These are phyloP conservation scores for Metarhizium guizhouense DNA, from an alignment of 2,329 filamentous ascomycete species.

Conservation along the genomic window DNA sequence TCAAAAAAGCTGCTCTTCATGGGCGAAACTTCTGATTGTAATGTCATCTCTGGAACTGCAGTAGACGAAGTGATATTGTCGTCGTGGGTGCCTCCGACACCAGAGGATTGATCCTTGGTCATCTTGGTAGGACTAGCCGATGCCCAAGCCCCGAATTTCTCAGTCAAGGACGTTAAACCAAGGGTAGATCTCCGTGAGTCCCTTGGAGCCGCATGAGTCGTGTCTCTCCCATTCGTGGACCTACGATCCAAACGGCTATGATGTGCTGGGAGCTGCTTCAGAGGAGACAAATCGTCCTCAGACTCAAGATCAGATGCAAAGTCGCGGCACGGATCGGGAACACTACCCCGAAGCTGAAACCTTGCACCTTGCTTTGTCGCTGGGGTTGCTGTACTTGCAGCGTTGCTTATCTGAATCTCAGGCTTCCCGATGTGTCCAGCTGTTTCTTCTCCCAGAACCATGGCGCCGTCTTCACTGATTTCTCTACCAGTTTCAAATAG, in stretches of 20 bases:
- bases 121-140: constrained; percentile 39
- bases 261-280: constrained; percentile 9
- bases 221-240: background rate
- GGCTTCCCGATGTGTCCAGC: background rate
- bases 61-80: background rate
- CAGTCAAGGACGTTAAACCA: constrained; percentile 56
- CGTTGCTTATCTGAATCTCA: background rate
- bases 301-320: constrained; percentile 44
- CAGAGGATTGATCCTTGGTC: background rate
- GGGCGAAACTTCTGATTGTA: constrained; percentile 25
- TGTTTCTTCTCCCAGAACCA: background rate
- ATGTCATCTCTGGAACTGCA: background rate
- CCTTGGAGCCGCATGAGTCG: background rate
- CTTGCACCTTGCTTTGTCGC: constrained; percentile 10
- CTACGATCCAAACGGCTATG: background rate
- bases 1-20: constrained; percentile 48
- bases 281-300: constrained; percentile 38
- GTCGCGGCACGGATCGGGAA: constrained; percentile 33
- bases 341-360: constrained; percentile 36
- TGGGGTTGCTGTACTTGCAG: background rate
- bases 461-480: background rate
- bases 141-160: constrained; percentile 54
- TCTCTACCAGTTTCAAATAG: background rate
- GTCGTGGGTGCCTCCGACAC: background rate
- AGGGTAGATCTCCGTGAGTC: constrained; percentile 21